Conservation (phyloP, 1,284 basidiomycete genomes). For the Cystobasidium pallidum region DNA sequence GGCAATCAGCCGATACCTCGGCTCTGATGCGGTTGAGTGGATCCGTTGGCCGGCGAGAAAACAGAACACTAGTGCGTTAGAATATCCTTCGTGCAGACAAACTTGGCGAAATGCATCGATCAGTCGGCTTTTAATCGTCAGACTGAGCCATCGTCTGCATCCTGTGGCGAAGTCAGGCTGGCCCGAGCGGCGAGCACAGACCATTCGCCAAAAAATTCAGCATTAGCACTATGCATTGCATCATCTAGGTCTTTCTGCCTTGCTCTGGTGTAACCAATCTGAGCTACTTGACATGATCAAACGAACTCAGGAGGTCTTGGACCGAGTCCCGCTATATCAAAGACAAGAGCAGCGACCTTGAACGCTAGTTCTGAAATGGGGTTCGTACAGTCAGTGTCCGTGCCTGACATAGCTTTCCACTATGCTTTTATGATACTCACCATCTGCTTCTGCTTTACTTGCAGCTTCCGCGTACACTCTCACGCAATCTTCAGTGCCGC, state of each 20-base stretch:
- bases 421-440: slow-evolving; percentile 61
- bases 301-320: slow-evolving; percentile 48
- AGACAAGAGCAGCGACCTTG: slow-evolving; percentile 78
- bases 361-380: slow-evolving; percentile 70
- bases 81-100: no score
- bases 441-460: slow-evolving; percentile 74
- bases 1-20: neutral
- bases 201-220: no score
- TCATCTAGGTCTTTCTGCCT: neutral
- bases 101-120: no score
- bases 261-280: neutral
- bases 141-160: no score
- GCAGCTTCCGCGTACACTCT: slow-evolving; percentile 95
- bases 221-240: neutral
- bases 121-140: no score
- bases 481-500: slow-evolving; percentile 98
- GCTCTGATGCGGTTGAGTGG: neutral
- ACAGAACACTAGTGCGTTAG: no score
- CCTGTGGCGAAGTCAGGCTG: no score
- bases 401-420: no score
- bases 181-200: no score
- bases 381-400: neutral
- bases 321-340: slow-evolving; percentile 67
- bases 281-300: neutral
- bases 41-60: no score